A percentile compares a stretch with the other conserved stretches of the same genome.
Evolutionary conservation across 1,139 yeast species (phyloP).

Genomic region (Zhuliangozyma parablackwelliae): DNA sequence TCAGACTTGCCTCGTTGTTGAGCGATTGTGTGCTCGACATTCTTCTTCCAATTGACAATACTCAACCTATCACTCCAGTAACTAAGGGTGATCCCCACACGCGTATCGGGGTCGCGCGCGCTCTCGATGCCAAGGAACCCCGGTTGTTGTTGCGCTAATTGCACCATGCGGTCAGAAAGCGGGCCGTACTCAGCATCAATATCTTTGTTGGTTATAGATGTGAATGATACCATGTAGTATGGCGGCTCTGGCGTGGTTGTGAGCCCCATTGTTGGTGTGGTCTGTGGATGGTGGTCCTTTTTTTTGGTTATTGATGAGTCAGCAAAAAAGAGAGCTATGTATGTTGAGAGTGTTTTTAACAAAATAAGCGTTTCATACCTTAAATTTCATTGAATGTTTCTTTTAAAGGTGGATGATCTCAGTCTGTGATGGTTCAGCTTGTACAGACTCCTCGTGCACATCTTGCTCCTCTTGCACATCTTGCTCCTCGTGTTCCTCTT

Average conservation of each 20-base stretch:
- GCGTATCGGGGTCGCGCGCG: slow-evolving; percentile 9
- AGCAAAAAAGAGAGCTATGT: no score
- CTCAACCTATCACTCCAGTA: slow-evolving; percentile 13
- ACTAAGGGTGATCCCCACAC: slow-evolving; percentile 15
- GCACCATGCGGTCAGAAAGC: slow-evolving; percentile 9
- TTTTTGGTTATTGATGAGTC: no score
- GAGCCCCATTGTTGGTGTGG: no score
- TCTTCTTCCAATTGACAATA: slow-evolving; percentile 12
- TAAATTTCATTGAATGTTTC: no score
- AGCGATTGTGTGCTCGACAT: slow-evolving; percentile 13
- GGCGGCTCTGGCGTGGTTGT: slow-evolving; percentile 9
- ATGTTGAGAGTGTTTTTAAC: no score
- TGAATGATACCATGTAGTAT: slow-evolving; percentile 15
- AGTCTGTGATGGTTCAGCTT: no score
- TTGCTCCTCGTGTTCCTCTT: no score
- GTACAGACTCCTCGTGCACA: no score
- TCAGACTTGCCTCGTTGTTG: slow-evolving; percentile 10
- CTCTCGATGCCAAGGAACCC: slow-evolving; percentile 16
- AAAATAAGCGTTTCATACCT: no score
- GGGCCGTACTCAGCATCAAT: slow-evolving; percentile 6
- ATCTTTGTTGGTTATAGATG: slow-evolving; percentile 4
- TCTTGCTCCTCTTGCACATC: no score
- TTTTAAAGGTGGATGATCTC: no score
- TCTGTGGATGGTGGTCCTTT: no score
- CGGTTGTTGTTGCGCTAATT: slow-evolving; percentile 11